Percentiles rank a stretch among this genome's conserved stretches.
phyloP scores from a whole-genome alignment of 208 protist genomes.

The Naegleria gruberi region DNA sequence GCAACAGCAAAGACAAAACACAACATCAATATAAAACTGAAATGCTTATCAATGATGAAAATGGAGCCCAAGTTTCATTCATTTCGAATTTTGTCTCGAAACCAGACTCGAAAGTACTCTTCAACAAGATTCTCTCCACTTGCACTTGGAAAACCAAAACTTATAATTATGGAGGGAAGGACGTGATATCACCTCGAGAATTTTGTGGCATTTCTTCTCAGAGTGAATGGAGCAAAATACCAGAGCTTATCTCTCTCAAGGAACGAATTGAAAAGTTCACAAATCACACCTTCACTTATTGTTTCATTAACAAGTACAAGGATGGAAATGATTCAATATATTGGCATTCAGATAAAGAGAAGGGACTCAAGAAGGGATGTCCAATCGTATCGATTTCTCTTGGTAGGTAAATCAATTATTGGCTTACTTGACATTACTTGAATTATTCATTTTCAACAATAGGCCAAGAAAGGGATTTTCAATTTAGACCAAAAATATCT shows the following conservation, averaged over 20 bases:
- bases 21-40: too few relatives aligned
- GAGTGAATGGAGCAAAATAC: not conserved
- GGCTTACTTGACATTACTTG: too few relatives aligned
- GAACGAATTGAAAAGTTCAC: not conserved
- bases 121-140: not conserved
- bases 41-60: not conserved
- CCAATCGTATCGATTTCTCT: not conserved
- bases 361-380: not conserved
- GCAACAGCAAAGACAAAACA: too few relatives aligned
- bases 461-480: not conserved
- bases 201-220: not conserved
- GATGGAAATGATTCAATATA: not conserved
- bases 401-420: too few relatives aligned
- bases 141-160: not conserved
- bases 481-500: not conserved
- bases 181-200: not conserved
- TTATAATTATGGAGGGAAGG: not conserved
- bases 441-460: too few relatives aligned
- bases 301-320: not conserved
- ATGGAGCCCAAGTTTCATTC: not conserved
- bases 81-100: not conserved
- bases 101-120: not conserved
- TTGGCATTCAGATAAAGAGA: not conserved
- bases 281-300: not conserved
- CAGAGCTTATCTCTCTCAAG: not conserved